Evolutionary conservation across 192 early-diverging fungal species (phyloP).

Genomic region (Chytriomyces sp.): DNA sequence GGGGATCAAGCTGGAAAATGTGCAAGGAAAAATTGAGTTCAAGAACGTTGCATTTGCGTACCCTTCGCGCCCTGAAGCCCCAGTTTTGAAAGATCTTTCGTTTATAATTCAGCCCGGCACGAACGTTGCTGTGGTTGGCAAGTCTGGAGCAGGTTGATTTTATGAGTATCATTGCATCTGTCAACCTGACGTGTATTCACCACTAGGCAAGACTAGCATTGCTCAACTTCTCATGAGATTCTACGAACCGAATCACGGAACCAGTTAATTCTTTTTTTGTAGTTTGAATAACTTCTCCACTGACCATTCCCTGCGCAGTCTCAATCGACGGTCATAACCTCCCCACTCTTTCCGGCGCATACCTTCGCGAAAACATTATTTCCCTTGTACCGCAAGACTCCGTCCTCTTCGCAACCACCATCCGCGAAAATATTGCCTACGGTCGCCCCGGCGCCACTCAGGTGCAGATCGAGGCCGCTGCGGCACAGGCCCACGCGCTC

Average conservation of each 20-base stretch:
- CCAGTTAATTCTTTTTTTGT: too few species aligned
- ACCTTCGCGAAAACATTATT: constrained; percentile 23
- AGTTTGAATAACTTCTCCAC: too few species aligned
- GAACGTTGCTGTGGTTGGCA: constrained; percentile 81
- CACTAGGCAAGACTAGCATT: constrained; percentile 83
- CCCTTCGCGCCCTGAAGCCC: constrained; percentile 71
- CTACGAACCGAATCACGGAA: constrained; percentile 55
- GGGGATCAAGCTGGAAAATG: constrained; percentile 25
- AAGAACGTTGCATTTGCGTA: constrained; percentile 47
- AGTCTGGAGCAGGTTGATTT: constrained; percentile 78
- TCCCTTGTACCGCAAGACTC: constrained; percentile 39
- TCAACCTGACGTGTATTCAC: too few species aligned
- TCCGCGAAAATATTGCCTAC: constrained; percentile 88
- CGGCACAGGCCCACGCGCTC: constrained; percentile 69
- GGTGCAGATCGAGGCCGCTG: constrained; percentile 59
- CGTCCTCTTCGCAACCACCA: constrained; percentile 90
- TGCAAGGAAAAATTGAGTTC: constrained; percentile 38
- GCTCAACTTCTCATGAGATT: constrained; percentile 80
- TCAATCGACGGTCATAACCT: constrained; percentile 25
- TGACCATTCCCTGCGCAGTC: too few species aligned
- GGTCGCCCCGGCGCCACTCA: constrained; percentile 61
- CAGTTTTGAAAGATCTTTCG: constrained; percentile 69
- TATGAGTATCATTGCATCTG: too few species aligned
- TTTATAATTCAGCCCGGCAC: constrained; percentile 73
- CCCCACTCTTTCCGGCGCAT: constrained; percentile 4